Percentiles rank a stretch among this genome's conserved stretches.
Evolutionary conservation across 148 eudicot species (phyloP).

Genomic region (Chenopodium berlandieri): DNA sequence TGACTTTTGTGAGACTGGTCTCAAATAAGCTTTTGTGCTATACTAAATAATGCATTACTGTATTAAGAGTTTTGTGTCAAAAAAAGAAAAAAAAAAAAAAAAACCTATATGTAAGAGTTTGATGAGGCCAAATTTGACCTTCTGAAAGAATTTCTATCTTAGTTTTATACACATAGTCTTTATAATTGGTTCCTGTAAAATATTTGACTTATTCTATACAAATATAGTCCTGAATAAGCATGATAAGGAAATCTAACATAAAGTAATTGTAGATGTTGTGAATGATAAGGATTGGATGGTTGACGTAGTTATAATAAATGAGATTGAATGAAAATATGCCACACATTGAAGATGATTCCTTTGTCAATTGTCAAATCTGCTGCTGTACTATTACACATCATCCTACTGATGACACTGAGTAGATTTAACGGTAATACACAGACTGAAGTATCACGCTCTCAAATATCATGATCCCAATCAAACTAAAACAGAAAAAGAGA

Average conservation of each 20-base stretch:
- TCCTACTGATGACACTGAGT: background rate
- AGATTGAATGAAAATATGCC: background rate
- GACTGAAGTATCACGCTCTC: too few species aligned
- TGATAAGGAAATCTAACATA: background rate
- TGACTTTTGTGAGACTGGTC: too few species aligned
- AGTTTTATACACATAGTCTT: background rate
- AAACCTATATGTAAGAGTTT: too few species aligned
- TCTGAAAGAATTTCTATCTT: background rate
- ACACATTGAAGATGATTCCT: background rate
- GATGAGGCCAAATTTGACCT: background rate
- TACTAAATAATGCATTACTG: too few species aligned
- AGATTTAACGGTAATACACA: background rate
- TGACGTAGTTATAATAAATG: constrained; percentile 3
- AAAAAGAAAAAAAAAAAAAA: too few species aligned
- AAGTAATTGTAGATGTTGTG: background rate
- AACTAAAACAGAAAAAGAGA: background rate
- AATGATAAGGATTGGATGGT: constrained; percentile 20
- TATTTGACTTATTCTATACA: background rate
- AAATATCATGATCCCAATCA: too few species aligned
- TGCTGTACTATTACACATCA: background rate
- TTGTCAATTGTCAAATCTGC: background rate
- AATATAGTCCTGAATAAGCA: background rate
- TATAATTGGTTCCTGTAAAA: background rate
- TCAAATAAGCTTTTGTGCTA: too few species aligned
- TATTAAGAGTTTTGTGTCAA: too few species aligned